Base-by-base conservation (phyloP, 106 monocot species). In the Iris macrosiphon region DNA sequence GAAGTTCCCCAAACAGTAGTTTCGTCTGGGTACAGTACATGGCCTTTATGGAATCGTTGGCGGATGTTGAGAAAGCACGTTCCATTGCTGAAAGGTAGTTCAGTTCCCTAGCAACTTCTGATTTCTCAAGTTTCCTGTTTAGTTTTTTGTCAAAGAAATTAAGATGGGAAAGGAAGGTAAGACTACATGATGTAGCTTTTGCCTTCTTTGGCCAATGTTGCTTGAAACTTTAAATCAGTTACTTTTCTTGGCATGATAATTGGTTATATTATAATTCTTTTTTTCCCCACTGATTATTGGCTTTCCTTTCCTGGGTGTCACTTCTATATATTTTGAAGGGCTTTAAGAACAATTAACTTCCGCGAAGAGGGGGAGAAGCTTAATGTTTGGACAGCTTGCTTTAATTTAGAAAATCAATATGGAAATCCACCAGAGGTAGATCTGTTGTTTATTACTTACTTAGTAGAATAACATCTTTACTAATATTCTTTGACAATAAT, bases 321-420 rank as follows among this genome's bases (percentile, higher is more conserved):
- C 32, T 24, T 52, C 9, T 3, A 47, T 58, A 19, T 62, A 59
- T 34, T 52, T 32, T 68, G 42, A 40, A 96, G 96, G 69, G 90
- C 96, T 65, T 61, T 96, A 55, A 90, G 66, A 69, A 83, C 86
- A 25, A 90, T 96, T 60, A 90, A 64, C 47, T 54, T 83, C 25
- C 52, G 77, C 64, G 90, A 96, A 77, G 96, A 96, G 46, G 79
- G 72, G 31, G 96, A 96, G 59, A 96, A 87, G 59, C 71, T 96
- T 13, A 96, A 96, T 66, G 67, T 96, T 61, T 96, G 96, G 96
- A 82, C 83, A 1, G 96, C 96, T 18, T 96, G 86, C 62, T 75
- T 96, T 33, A 96, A 96, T 70, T 49, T 96, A 52, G 96, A 96
- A 65, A 86, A 86, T 75, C 76, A 80, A 71, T 83, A 90, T 68